Evolutionary conservation across 2,329 filamentous ascomycete genomes (phyloP), one percentile per base, ranked within the genome.

Genomic region (Monosporascus sp.): DNA sequence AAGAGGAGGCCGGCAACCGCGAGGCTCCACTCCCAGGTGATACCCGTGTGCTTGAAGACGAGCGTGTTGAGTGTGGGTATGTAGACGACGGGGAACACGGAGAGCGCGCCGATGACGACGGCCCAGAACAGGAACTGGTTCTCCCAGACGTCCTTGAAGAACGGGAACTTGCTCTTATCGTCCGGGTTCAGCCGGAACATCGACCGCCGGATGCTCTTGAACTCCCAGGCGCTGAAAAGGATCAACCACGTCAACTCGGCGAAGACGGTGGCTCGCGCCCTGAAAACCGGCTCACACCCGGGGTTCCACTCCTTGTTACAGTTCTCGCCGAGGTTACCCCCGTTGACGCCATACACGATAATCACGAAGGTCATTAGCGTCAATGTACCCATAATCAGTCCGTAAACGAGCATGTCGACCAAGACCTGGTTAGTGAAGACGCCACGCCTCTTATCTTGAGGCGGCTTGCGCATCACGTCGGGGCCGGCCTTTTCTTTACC

Each of bases 381-480:
- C 56, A 89, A 83, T 2, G 77, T 80, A 2, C 88, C 87, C 84
- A 93, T 90, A 75, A 88, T 85, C 59, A 85, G 64, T 25, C 90
- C 90, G 65, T 93, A 92, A 18, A 91, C 83, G 14, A 90, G 67
- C 81, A 91, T 92, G 69, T 94, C 90, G 57, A 87, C 71, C 47
- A 92, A 79, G 59, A 94, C 81, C 71, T 94, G 87, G 65, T 79
- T 79, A 15, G 88, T 90, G 70, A 94, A 94, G 48, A 93, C 84
- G 57, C 88, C 88, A 27, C 78, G 74, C 59, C 68, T 72, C 68
- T 78, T 78, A 70, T 87, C 80, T 58, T 93, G 89, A 0, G 91
- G 91, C 7, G 89, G 89, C 50, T 90, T 85, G 57, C 80, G 75
- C 82, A 96, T 90, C 56, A 96, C 85, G 65, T 93, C 88, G 2